Conservation (phyloP, 2,329 filamentous ascomycete species). For the Calonectria crousiana region DNA sequence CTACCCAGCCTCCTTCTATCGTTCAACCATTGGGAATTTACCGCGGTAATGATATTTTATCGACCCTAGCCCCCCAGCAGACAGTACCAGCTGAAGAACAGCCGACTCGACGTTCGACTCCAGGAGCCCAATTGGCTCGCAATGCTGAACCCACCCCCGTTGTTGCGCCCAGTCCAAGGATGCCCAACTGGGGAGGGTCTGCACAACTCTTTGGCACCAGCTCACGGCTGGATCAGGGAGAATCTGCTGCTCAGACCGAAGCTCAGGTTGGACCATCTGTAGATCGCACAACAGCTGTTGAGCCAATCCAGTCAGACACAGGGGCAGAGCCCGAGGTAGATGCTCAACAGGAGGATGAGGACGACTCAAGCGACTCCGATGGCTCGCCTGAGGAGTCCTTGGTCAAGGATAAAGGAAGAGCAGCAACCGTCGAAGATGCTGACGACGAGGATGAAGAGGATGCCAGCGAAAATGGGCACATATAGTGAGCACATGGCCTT, state of each 20-base stretch:
- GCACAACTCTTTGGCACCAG: conserved; percentile 60
- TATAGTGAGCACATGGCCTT: not conserved
- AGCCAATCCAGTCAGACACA: conserved; percentile 15
- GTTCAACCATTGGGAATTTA: conserved; percentile 30
- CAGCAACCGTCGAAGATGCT: conserved; percentile 61
- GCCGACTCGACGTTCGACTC: conserved; percentile 19
- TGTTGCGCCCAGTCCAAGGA: conserved; percentile 61
- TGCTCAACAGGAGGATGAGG: conserved; percentile 24
- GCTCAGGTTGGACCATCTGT: conserved; percentile 20
- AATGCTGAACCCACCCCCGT: conserved; percentile 49
- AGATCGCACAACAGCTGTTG: not conserved
- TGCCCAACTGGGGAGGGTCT: conserved; percentile 64
- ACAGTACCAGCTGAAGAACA: conserved; percentile 24
- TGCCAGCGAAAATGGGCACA: conserved; percentile 8
- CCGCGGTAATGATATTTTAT: conserved; percentile 31
- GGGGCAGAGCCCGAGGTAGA: conserved; percentile 22
- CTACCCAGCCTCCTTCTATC: conserved; percentile 26
- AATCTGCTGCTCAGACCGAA: conserved; percentile 32
- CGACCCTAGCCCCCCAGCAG: conserved; percentile 7
- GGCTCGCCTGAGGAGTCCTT: conserved; percentile 24
- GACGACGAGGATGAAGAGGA: conserved; percentile 48
- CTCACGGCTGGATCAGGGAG: conserved; percentile 39
- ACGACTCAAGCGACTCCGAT: conserved; percentile 22
- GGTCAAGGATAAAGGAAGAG: conserved; percentile 58
- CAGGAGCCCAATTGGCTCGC: conserved; percentile 25